These are phyloP conservation scores for Neurospora sp. DNA, from an alignment of 495 filamentous ascomycete species.

Conservation along the genomic window DNA sequence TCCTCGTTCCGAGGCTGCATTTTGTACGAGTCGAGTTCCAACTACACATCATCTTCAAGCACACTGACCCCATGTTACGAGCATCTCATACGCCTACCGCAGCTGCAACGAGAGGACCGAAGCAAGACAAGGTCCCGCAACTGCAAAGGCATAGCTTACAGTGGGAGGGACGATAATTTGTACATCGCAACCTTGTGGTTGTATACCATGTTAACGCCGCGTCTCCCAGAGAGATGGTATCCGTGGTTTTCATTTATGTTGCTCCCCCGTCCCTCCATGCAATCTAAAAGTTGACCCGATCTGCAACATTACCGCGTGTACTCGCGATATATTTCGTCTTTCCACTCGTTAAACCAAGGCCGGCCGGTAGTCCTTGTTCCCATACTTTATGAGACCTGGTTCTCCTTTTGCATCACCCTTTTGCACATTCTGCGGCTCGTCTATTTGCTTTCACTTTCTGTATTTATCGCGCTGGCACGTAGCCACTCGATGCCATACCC, in stretches of 20 bases:
- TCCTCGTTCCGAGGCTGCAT: neutral
- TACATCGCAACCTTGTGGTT: conserved; percentile 3
- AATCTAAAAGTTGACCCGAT: conserved; percentile 2
- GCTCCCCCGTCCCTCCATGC: conserved; percentile 9
- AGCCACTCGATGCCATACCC: conserved; percentile 1
- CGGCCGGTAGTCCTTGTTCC: neutral
- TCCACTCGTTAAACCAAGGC: neutral
- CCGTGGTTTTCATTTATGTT: conserved; percentile 17
- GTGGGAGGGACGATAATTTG: conserved; percentile 11
- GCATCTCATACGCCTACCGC: neutral
- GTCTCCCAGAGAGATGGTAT: conserved; percentile 14
- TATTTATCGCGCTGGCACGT: neutral
- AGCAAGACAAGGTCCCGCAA: conserved; percentile 2
- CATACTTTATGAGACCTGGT: conserved; percentile 12
- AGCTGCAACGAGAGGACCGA: neutral
- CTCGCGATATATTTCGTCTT: neutral
- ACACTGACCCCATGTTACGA: neutral
- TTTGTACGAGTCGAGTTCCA: neutral
- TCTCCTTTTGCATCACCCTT: neutral
- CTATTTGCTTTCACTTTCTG: neutral
- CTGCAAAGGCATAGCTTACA: conserved; percentile 2
- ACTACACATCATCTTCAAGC: neutral
- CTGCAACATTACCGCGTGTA: conserved; percentile 17
- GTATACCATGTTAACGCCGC: conserved; percentile 2
- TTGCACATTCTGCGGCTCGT: conserved; percentile 3